Percentiles rank a stretch among this genome's conserved stretches.
These are phyloP conservation scores for Metarhizium brunneum DNA, from an alignment of 2,329 filamentous ascomycete genomes.

Conservation along the genomic window DNA sequence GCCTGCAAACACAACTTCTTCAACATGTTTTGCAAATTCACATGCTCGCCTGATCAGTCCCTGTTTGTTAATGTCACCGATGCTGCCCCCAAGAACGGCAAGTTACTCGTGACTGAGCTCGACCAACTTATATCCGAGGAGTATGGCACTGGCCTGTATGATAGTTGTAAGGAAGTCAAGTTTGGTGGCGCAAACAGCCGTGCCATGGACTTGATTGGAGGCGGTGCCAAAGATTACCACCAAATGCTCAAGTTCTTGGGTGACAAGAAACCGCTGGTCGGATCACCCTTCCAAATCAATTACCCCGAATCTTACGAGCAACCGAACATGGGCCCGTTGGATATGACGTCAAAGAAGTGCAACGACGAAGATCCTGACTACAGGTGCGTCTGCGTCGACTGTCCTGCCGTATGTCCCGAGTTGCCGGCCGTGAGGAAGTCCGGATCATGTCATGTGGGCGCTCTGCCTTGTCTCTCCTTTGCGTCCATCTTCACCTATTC, in stretches of 20 bases:
- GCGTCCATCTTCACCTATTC: slow-evolving; percentile 82
- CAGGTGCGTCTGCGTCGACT: slow-evolving; percentile 90
- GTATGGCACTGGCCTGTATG: slow-evolving; percentile 82
- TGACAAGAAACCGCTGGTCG: slow-evolving; percentile 72
- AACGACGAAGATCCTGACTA: slow-evolving; percentile 81
- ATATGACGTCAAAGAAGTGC: slow-evolving; percentile 73
- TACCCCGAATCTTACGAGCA: slow-evolving; percentile 60
- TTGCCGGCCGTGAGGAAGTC: slow-evolving; percentile 65
- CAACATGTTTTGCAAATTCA: slow-evolving; percentile 96
- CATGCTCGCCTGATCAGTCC: slow-evolving; percentile 93
- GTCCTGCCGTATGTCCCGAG: slow-evolving; percentile 73
- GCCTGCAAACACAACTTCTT: slow-evolving; percentile 98
- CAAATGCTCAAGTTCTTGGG: slow-evolving; percentile 86
- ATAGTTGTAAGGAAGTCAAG: slow-evolving; percentile 98
- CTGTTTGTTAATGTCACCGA: slow-evolving; percentile 88
- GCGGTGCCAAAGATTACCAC: slow-evolving; percentile 83
- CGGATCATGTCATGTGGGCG: slow-evolving; percentile 71
- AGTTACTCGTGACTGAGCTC: slow-evolving; percentile 70
- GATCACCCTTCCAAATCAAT: slow-evolving; percentile 97
- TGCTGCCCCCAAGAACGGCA: slow-evolving; percentile 51
- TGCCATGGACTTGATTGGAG: slow-evolving; percentile 93
- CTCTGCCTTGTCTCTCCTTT: slow-evolving; percentile 89
- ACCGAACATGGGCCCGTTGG: slow-evolving; percentile 59
- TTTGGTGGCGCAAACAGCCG: slow-evolving; percentile 89
- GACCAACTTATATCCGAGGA: slow-evolving; percentile 80